Base-by-base conservation (phyloP, 352 stramenopile genomes). In the Peronosclerospora sorghi region DNA sequence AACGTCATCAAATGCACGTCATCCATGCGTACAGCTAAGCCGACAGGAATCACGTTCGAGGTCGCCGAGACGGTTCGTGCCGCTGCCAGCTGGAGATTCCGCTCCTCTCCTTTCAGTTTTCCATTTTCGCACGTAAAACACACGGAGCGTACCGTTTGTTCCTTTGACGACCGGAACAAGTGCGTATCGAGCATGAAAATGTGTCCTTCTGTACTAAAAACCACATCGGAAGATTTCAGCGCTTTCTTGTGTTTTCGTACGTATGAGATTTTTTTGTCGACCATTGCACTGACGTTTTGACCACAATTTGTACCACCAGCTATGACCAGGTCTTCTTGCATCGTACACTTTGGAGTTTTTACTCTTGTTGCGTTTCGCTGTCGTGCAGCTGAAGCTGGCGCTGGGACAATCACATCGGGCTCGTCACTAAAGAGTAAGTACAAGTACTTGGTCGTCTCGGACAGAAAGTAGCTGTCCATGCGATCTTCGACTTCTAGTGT, bases 391-490 rank as follows among this genome's bases (percentile, higher is more conserved):
- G 15, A 13, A 49, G 45, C 24, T 41, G 38, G 32, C 4, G 59
- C 43, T 45, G 80, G 76, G 17, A 86, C 72, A 51, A 88, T 80
- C 34, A 85, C 62, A 41, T 82, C 58, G 6, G 69, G 65, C 24
- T 87, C 72, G 21, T 97, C 88, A 40, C 97, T 96, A 67, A 99
- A 99, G 18, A 98, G 87, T 21, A 99, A 55, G 66, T 97, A 99
- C 12, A 99, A 54, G 56, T 99, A 99, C 65, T 99, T 99, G 23
- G 96, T 73, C 3, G 96, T 99, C 72, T 99, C 96, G 2, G 83
- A 96, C 1, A 99, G 68, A 53, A 99, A 98, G 48, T 97, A 99
- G 42, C 86, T 98, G 50, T 97, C 94, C 96, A 99, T 99, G 52
- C 96, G 87, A 50, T 98, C 86, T 21, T 96, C 73, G 7, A 98